Evolutionary conservation across 306 rosid species (phyloP).

Genomic region (Vachellia collinsii): DNA sequence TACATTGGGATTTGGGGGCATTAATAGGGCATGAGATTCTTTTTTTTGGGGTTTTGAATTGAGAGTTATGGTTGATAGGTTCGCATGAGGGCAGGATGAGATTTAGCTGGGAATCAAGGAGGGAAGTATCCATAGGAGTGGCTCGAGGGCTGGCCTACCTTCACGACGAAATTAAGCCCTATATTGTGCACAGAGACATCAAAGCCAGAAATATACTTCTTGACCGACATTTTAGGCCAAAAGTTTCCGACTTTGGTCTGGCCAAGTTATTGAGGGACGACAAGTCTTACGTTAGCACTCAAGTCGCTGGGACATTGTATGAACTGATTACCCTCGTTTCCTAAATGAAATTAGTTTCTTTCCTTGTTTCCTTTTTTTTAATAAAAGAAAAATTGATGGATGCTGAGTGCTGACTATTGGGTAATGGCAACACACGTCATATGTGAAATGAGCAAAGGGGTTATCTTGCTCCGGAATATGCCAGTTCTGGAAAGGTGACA

Average conservation of each 20-base stretch:
- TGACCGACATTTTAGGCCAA: conserved; percentile 63
- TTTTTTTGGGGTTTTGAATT: not conserved
- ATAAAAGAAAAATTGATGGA: too few species aligned
- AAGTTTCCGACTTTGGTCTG: conserved; percentile 84
- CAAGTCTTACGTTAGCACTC: conserved; percentile 75
- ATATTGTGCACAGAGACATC: conserved; percentile 86
- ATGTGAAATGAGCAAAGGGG: conserved; percentile 52
- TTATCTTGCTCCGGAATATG: conserved; percentile 95
- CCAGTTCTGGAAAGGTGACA: conserved; percentile 77
- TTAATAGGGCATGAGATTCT: not conserved
- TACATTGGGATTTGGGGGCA: not conserved
- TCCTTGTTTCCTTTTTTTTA: not conserved
- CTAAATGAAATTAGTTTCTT: not conserved
- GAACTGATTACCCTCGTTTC: conserved; percentile 12
- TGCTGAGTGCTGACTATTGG: conserved; percentile 18
- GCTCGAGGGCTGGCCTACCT: conserved; percentile 80
- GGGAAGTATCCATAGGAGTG: conserved; percentile 64
- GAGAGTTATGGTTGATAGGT: conserved; percentile 51
- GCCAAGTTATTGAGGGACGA: conserved; percentile 70
- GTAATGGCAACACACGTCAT: not conserved
- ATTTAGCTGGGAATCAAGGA: conserved; percentile 73
- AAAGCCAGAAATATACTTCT: conserved; percentile 87
- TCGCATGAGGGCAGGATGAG: conserved; percentile 56
- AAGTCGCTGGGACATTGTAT: conserved; percentile 97
- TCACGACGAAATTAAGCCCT: conserved; percentile 73